A percentile compares a stretch with the other conserved stretches of the same genome.
phyloP scores from a whole-genome alignment of 2,329 filamentous ascomycete genomes.

The Aureobasidium vineae region DNA sequence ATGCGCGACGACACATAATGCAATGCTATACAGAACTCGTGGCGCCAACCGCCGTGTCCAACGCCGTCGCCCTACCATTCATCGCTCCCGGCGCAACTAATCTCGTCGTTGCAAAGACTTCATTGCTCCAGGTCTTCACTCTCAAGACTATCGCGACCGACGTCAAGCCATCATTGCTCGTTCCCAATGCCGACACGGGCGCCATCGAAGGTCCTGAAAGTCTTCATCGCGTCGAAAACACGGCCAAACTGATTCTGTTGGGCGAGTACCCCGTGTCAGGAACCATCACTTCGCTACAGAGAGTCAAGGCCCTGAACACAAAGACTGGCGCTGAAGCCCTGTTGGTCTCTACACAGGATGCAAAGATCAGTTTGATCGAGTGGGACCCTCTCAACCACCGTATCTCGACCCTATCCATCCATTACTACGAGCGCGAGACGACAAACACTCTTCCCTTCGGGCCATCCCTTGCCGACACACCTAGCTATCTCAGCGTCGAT shows the following conservation, averaged over 20 bases:
- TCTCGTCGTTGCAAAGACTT: constrained; percentile 87
- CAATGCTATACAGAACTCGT: constrained; percentile 97
- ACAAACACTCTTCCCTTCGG: constrained; percentile 79
- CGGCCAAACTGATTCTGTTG: constrained; percentile 75
- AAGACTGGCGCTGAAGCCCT: constrained; percentile 81
- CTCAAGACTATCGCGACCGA: constrained; percentile 66
- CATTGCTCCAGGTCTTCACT: constrained; percentile 86
- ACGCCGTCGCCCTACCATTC: constrained; percentile 78
- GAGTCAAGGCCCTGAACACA: constrained; percentile 69
- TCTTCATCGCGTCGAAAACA: constrained; percentile 39
- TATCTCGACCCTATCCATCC: constrained; percentile 87
- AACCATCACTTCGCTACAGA: constrained; percentile 76
- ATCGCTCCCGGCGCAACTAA: constrained; percentile 73
- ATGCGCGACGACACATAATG: constrained; percentile 54
- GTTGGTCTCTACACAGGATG: constrained; percentile 81
- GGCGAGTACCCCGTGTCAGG: constrained; percentile 82
- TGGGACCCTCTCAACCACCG: constrained; percentile 83
- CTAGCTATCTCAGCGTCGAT: constrained; percentile 82
- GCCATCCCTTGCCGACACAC: constrained; percentile 68
- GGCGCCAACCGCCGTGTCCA: constrained; percentile 89
- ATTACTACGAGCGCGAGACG: constrained; percentile 97
- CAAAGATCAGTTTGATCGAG: constrained; percentile 87
- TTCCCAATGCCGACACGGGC: constrained; percentile 25
- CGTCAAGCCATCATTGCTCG: constrained; percentile 37
- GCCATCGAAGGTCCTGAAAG: constrained; percentile 15